These are phyloP conservation scores for Gremmenia infestans DNA, from an alignment of 2,329 filamentous ascomycete species.

Conservation along the genomic window DNA sequence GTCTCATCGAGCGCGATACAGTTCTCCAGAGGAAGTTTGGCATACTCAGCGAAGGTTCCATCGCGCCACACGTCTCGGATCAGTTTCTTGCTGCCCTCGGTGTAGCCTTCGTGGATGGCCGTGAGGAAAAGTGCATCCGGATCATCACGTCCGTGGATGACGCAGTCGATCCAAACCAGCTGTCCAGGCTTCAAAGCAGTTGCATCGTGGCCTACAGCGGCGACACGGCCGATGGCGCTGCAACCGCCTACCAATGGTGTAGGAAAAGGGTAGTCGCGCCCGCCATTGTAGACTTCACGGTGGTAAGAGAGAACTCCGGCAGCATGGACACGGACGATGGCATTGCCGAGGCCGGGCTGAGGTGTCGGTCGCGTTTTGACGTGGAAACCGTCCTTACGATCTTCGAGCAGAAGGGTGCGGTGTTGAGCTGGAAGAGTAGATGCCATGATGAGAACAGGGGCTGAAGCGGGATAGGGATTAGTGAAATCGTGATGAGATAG, in stretches of 20 bases:
- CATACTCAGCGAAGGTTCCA: constrained; percentile 32
- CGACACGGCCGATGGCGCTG: constrained; percentile 32
- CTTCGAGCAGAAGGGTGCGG: constrained; percentile 4
- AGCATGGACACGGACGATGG: constrained; percentile 34
- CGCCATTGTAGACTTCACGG: constrained; percentile 31
- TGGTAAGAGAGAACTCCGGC: constrained; percentile 35
- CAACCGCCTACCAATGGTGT: constrained; percentile 28
- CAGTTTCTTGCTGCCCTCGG: constrained; percentile 26
- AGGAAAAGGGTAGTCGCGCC: constrained; percentile 30
- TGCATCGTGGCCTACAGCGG: constrained; percentile 30
- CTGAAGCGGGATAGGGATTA: no score
- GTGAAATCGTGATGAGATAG: not conserved
- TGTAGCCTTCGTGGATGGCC: constrained; percentile 29
- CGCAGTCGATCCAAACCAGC: constrained; percentile 33
- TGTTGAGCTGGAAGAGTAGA: constrained; percentile 1
- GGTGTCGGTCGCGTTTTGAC: constrained; percentile 31
- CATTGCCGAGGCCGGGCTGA: constrained; percentile 30
- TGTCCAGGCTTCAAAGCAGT: constrained; percentile 29
- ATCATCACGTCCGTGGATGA: constrained; percentile 33
- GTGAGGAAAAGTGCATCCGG: constrained; percentile 25
- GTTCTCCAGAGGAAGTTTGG: constrained; percentile 34
- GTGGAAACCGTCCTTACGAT: not conserved
- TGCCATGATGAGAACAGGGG: not conserved
- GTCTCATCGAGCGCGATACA: constrained; percentile 30
- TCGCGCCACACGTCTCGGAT: constrained; percentile 30